Evolutionary conservation across 2,329 filamentous ascomycete genomes (phyloP), one percentile per base, ranked within the genome.

Genomic region (Aspergillus intermedius): DNA sequence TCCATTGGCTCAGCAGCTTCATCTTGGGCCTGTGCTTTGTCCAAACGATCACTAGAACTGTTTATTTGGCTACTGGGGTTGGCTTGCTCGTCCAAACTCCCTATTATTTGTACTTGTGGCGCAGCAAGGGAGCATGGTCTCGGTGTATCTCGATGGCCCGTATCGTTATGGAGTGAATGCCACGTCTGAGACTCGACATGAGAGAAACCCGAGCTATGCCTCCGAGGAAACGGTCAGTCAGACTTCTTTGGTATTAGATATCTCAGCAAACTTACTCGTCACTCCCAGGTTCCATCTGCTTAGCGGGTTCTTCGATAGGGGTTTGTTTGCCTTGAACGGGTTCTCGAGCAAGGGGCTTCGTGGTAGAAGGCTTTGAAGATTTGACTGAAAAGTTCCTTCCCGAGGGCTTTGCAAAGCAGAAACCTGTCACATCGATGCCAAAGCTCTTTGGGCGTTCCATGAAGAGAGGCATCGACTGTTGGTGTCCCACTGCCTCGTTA

Each of bases 361-460:
- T 60, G 21, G 45, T 10, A 5, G 52, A 28, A 6, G 46, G 40
- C 43, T 46, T n/a, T 5, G 53, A 23, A 7, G 47, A 40, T 39
- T 55, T 55, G 12, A 63, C 52, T 1, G 60, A 58, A 34, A 64
- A 64, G 1, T 45, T 47, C 28, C 56, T 62, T 19, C 48, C 55
- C 39, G 47, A 54, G 21, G 65, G 68, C 45, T 61, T 68, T 13
- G 61, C 53, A 49, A 70, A 71, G 5, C 60, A 63, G 48, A 71
- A 69, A 1, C 53, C 54, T 7, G 55, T 34, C 15, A 55, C 42
- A 40, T 69, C 61, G 21, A 65, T 49, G 1, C 55, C 60, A 5
- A 62, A 62, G 39, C 57, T 67, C 17, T 55, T 46, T 10, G 66
- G 67, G 1, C 66, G 63, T 37, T 64, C 55, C 49, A 69, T 60